Conservation (phyloP, 805 yeast species). For the Debaryomyces prosopidis region DNA sequence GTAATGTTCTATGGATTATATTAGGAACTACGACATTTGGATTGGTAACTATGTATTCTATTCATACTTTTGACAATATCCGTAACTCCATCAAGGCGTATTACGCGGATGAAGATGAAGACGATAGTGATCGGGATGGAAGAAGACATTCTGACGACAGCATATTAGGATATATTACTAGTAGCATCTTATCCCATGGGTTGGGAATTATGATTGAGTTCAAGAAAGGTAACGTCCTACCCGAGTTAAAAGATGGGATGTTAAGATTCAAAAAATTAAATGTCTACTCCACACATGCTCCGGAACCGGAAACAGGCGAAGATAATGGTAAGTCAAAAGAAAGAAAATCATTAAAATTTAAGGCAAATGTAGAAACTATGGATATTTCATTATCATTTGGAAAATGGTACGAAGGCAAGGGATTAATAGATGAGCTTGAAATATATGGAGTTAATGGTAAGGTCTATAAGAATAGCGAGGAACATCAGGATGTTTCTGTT, state of each 20-base stretch:
- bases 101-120: constrained; percentile 23
- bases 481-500: constrained; percentile 8
- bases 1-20: constrained; percentile 53
- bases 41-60: constrained; percentile 45
- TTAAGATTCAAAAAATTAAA: constrained; percentile 45
- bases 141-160: constrained; percentile 19
- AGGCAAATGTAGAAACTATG: constrained; percentile 42
- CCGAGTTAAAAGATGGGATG: constrained; percentile 51
- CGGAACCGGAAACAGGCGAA: background rate
- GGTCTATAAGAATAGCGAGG: constrained; percentile 16
- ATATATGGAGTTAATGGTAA: constrained; percentile 49
- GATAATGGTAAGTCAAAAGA: constrained; percentile 9
- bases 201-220: constrained; percentile 37
- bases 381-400: constrained; percentile 48
- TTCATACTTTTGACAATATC: constrained; percentile 36
- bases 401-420: constrained; percentile 58
- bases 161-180: constrained; percentile 32
- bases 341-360: constrained; percentile 19
- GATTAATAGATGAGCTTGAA: constrained; percentile 50
- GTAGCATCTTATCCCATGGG: constrained; percentile 39
- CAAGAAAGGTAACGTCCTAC: constrained; percentile 38
- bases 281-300: constrained; percentile 9
- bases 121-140: constrained; percentile 2
- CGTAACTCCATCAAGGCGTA: constrained; percentile 18
- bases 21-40: constrained; percentile 61